Base-by-base conservation (phyloP, 2,329 filamentous ascomycete genomes). In the Cryphonectria nitschkei region DNA sequence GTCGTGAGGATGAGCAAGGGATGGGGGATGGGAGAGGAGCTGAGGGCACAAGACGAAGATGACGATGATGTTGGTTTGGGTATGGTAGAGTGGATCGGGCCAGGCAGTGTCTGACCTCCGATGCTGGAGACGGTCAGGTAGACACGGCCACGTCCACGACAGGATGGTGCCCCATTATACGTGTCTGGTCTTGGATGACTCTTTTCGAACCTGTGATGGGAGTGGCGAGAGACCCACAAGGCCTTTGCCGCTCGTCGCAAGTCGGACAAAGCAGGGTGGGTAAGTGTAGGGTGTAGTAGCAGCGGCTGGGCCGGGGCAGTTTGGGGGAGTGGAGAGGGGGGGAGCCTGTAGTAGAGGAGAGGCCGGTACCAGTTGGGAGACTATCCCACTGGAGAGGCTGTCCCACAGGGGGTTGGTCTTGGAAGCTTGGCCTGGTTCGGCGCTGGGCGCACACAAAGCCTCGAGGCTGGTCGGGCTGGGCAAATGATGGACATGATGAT, bases 101-200 rank as follows among this genome's bases (percentile, higher is more conserved):
- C 67, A 67, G 70, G 68, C 68, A 68, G 71, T 64, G 65, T 65
- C 69, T 72, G 72, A 66, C 66, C 68, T 72, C 67, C 68, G 66
- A 41, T 64, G 70, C 63, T 71, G 72, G 68, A 62, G 73, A 69
- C 66, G 61, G 69, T 70, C 54, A 69, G 68, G 71, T 69, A 71
- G 68, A 65, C 70, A 70, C 68, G 65, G 54, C 69, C 71, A 72
- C 62, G 71, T 54, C 32, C 52, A 52, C 34, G 69, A 63, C 65
- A 61, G 50, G 71, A 74, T 68, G 54, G 71, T 58, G 41, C 61
- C 29, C 56, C 52, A 56, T 70, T 72, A 67, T 70, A 69, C 64
- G 70, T 72, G 63, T 70, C 34, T 26, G 66, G 52, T 41, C 66
- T 69, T 74, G 64, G 75, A 76, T 76, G 75, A 76, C 75, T 76